Evolutionary conservation across 805 yeast species (phyloP).

Genomic region (Ogataea trehaloabstinens): DNA sequence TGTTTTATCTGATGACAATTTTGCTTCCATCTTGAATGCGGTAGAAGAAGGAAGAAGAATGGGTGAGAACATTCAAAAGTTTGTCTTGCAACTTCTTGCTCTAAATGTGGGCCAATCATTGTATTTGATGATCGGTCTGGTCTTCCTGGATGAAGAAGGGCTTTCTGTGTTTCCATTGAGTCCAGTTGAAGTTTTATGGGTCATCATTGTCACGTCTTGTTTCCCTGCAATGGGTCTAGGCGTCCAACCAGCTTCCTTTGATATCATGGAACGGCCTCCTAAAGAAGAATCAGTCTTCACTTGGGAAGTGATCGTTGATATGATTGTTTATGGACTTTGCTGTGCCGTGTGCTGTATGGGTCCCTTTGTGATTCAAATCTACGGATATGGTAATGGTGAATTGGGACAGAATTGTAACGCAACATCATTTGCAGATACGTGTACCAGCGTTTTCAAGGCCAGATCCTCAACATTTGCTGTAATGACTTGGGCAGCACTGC

Average conservation of each 20-base stretch:
- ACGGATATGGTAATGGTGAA: slow-evolving; percentile 62
- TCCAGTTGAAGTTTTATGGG: slow-evolving; percentile 80
- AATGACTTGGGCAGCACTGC: slow-evolving; percentile 83
- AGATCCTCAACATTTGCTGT: slow-evolving; percentile 76
- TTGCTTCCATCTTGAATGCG: slow-evolving; percentile 75
- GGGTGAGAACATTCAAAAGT: slow-evolving; percentile 76
- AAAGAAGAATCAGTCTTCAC: slow-evolving; percentile 59
- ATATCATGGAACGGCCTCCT: slow-evolving; percentile 63
- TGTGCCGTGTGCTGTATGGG: slow-evolving; percentile 71
- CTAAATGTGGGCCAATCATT: slow-evolving; percentile 72
- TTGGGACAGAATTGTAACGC: slow-evolving; percentile 65
- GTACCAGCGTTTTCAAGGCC: slow-evolving; percentile 67
- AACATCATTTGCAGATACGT: slow-evolving; percentile 38
- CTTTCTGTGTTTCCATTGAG: slow-evolving; percentile 79
- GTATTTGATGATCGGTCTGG: slow-evolving; percentile 68
- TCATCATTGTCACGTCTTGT: slow-evolving; percentile 73
- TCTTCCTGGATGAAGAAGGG: slow-evolving; percentile 59
- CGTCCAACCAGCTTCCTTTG: slow-evolving; percentile 61
- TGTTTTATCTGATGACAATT: slow-evolving; percentile 72
- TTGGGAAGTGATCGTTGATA: slow-evolving; percentile 64
- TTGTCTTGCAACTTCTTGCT: slow-evolving; percentile 69
- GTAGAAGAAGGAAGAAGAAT: slow-evolving; percentile 79
- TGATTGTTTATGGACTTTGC: slow-evolving; percentile 68
- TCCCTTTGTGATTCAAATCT: slow-evolving; percentile 64
- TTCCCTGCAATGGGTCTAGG: slow-evolving; percentile 86